These are phyloP conservation scores for Tricholoma sp. DNA, from an alignment of 768 basidiomycete species.

Conservation along the genomic window DNA sequence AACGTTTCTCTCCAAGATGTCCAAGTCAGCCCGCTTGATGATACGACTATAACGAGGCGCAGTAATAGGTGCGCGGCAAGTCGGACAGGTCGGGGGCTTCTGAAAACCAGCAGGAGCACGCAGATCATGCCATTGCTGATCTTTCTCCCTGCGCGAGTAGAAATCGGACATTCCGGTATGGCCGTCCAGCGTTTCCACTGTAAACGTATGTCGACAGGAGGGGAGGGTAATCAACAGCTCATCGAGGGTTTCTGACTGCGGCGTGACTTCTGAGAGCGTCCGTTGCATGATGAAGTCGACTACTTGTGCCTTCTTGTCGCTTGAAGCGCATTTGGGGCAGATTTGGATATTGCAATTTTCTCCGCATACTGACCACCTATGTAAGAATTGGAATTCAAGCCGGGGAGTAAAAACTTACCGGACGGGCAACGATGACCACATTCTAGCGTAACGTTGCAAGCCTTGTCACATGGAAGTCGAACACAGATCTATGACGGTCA, in stretches of 20 bases:
- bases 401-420: constrained; percentile 29
- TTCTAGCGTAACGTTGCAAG: constrained; percentile 39
- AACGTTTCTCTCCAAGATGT: constrained; percentile 61
- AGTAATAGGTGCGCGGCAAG: constrained; percentile 53
- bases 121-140: constrained; percentile 41
- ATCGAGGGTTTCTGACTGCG: constrained; percentile 33
- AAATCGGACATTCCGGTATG: constrained; percentile 44
- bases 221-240: constrained; percentile 58
- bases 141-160: constrained; percentile 32
- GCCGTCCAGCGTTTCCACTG: constrained; percentile 68
- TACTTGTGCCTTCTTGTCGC: constrained; percentile 31
- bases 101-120: constrained; percentile 32
- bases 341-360: constrained; percentile 53
- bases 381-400: not conserved
- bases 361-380: constrained; percentile 50
- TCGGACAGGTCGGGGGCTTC: constrained; percentile 53
- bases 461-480: constrained; percentile 56
- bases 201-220: constrained; percentile 59
- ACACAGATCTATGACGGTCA: constrained; percentile 46
- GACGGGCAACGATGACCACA: constrained; percentile 70
- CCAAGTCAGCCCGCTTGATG: constrained; percentile 57
- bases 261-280: constrained; percentile 43
- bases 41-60: constrained; percentile 56
- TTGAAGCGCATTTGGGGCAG: constrained; percentile 47
- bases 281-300: constrained; percentile 59